phyloP scores from a whole-genome alignment of 257 asterid species.

The Solanum peruvianum region DNA sequence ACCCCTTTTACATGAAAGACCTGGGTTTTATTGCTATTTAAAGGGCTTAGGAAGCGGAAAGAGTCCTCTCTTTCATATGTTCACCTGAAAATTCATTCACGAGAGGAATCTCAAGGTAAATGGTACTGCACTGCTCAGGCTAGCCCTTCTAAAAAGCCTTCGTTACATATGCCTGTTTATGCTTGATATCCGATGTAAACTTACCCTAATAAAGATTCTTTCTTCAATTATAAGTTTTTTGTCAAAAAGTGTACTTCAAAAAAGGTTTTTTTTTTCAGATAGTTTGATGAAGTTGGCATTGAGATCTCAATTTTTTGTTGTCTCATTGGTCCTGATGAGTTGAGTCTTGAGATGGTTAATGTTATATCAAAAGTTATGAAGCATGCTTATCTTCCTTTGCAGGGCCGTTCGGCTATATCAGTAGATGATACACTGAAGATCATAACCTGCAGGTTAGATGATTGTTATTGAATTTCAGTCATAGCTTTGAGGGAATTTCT shows the following conservation, averaged over 20 bases:
- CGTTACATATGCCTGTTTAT: neutral
- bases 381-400: constrained; percentile 13
- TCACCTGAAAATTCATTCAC: neutral
- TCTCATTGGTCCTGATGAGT: neutral
- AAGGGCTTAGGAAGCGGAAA: neutral
- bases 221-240: neutral
- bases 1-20: neutral
- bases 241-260: neutral
- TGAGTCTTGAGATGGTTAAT: neutral
- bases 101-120: neutral
- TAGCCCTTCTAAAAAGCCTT: neutral
- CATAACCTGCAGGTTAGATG: constrained; percentile 63
- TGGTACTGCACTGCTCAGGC: neutral
- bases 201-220: neutral
- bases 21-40: neutral
- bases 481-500: neutral
- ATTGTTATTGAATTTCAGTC: neutral
- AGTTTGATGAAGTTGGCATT: neutral
- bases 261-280: neutral
- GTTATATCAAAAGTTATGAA: neutral
- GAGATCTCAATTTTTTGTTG: neutral
- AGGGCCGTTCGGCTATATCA: constrained; percentile 68
- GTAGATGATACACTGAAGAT: constrained; percentile 71
- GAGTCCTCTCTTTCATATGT: neutral
- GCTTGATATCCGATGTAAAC: neutral